Evolutionary conservation across 768 basidiomycete species (phyloP).

Genomic region (Lentinula edodes): DNA sequence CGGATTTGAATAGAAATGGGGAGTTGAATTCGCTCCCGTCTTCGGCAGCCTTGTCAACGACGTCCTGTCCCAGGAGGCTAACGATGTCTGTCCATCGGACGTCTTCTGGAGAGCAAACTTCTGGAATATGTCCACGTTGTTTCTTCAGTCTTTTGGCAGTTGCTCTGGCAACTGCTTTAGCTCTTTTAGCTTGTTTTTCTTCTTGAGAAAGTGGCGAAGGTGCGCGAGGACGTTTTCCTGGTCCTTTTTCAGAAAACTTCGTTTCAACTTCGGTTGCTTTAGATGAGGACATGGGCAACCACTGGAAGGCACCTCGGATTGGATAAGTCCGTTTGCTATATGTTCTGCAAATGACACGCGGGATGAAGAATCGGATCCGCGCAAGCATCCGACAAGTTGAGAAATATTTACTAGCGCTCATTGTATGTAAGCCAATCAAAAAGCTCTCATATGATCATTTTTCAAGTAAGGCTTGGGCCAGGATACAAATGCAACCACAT

Average conservation of each 20-base stretch:
- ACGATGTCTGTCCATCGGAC: slow-evolving; percentile 71
- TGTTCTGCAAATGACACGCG: not conserved
- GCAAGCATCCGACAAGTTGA: not conserved
- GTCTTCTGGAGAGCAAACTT: slow-evolving; percentile 67
- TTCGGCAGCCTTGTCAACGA: slow-evolving; percentile 42
- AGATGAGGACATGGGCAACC: slow-evolving; percentile 1
- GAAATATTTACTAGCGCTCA: not conserved
- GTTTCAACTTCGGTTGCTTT: not conserved
- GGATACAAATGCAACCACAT: too few relatives aligned
- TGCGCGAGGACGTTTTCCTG: slow-evolving; percentile 4
- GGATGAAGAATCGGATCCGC: not conserved
- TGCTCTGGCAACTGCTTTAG: not conserved
- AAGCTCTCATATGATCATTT: not conserved
- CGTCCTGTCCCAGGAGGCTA: slow-evolving; percentile 56
- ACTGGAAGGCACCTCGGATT: slow-evolving; percentile 5
- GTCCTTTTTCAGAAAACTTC: not conserved
- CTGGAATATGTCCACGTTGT: slow-evolving; percentile 18
- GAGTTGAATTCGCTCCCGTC: slow-evolving; percentile 49
- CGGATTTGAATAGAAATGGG: slow-evolving; percentile 55
- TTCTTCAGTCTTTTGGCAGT: not conserved
- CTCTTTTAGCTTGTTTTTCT: slow-evolving; percentile 1
- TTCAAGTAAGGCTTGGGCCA: too few relatives aligned
- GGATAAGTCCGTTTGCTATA: slow-evolving; percentile 1
- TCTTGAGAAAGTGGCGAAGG: not conserved
- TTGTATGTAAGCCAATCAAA: not conserved